Percentiles rank a stretch among this genome's conserved stretches.
Evolutionary conservation across 148 eudicot species (phyloP).

Genomic region (Chenopodium suecicum): DNA sequence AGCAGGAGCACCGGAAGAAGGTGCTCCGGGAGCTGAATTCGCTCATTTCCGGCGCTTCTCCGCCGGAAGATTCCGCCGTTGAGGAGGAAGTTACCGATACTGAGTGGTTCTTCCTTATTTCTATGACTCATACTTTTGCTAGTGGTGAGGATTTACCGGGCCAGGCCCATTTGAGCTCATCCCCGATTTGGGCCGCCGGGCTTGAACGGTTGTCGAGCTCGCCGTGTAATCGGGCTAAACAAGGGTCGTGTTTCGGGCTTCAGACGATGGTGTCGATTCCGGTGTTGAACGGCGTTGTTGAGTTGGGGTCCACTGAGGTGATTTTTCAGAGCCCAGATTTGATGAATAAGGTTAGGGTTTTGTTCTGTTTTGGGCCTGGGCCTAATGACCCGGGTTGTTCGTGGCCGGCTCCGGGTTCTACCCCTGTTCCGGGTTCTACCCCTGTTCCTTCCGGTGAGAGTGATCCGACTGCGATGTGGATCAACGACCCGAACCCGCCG

Average conservation of each 20-base stretch:
- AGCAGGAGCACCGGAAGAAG: constrained; percentile 70
- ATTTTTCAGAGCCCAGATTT: constrained; percentile 44
- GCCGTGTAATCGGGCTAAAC: constrained; percentile 53
- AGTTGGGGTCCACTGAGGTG: constrained; percentile 66
- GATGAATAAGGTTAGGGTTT: constrained; percentile 45
- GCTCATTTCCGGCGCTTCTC: constrained; percentile 50
- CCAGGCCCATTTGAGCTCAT: constrained; percentile 37
- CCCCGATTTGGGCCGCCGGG: constrained; percentile 68
- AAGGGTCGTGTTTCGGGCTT: constrained; percentile 52
- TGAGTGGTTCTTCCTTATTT: constrained; percentile 77
- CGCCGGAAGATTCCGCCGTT: constrained; percentile 24
- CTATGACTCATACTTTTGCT: constrained; percentile 70
- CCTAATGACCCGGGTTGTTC: constrained; percentile 10
- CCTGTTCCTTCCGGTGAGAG: constrained; percentile 25
- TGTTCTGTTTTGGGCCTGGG: constrained; percentile 35
- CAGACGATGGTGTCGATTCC: constrained; percentile 71
- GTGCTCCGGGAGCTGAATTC: constrained; percentile 87
- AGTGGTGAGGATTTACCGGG: constrained; percentile 71
- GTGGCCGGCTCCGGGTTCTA: neutral
- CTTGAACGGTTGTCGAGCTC: constrained; percentile 36
- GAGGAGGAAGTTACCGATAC: constrained; percentile 83
- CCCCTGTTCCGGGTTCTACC: neutral
- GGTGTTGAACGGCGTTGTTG: constrained; percentile 54
- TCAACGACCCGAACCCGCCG: constrained; percentile 51
- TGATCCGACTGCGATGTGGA: constrained; percentile 76